These are phyloP conservation scores for Lactifluus rugatus DNA, from an alignment of 768 basidiomycete species.

Conservation along the genomic window DNA sequence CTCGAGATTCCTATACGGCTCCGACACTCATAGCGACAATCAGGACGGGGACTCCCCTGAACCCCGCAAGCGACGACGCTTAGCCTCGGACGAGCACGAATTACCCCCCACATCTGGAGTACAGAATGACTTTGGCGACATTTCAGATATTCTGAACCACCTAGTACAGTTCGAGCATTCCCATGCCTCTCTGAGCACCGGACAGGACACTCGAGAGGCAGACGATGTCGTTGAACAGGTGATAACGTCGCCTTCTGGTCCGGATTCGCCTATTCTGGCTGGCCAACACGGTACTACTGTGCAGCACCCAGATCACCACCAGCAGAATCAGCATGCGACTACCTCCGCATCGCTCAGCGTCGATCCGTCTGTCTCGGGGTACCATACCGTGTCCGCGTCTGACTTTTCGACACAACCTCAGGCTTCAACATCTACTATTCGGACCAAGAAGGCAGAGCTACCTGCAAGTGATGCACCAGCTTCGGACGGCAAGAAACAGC, in stretches of 20 bases:
- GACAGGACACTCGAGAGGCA: background rate
- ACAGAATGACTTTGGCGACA: slow-evolving; percentile 63
- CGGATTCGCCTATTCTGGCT: slow-evolving; percentile 9
- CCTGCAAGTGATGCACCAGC: slow-evolving; percentile 19
- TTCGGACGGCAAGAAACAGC: slow-evolving; percentile 26
- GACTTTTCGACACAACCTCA: background rate
- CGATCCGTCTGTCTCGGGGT: slow-evolving; percentile 1
- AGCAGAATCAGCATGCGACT: slow-evolving; percentile 4
- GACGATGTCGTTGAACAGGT: slow-evolving; percentile 13
- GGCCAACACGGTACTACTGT: background rate
- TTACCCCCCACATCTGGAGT: slow-evolving; percentile 34
- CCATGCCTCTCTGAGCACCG: slow-evolving; percentile 24
- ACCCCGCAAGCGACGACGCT: slow-evolving; percentile 20
- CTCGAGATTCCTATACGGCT: slow-evolving; percentile 30
- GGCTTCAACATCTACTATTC: slow-evolving; percentile 9
- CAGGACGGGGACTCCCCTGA: slow-evolving; percentile 19
- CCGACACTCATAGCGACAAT: slow-evolving; percentile 28
- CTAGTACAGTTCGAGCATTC: slow-evolving; percentile 61
- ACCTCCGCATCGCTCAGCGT: background rate
- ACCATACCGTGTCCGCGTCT: slow-evolving; percentile 4
- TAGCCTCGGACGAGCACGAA: slow-evolving; percentile 26
- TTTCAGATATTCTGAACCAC: slow-evolving; percentile 69
- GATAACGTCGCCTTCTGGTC: slow-evolving; percentile 6
- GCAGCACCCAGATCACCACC: slow-evolving; percentile 6
- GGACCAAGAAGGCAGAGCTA: slow-evolving; percentile 18